Percentiles rank a stretch among this genome's conserved stretches.
Conservation (phyloP, 2,329 filamentous ascomycete species). For the Nothophaeocryptopus gaeumannii region DNA sequence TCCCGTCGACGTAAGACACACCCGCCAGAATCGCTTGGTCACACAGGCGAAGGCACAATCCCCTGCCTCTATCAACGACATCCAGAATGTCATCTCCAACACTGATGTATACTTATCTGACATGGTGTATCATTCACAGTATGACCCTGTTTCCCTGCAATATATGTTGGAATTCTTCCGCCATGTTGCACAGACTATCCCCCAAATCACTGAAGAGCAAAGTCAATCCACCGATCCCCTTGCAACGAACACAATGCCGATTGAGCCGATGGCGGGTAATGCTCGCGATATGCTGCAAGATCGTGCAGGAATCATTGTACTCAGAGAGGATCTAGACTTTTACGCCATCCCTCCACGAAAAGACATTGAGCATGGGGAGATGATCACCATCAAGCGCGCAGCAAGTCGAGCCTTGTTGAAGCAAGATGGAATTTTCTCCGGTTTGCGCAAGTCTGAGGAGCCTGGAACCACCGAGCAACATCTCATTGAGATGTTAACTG, state of each 20-base stretch:
- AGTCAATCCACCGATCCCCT: conserved; percentile 36
- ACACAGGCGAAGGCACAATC: conserved; percentile 31
- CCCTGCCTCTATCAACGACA: conserved; percentile 37
- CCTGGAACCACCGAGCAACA: conserved; percentile 95
- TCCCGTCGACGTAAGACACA: conserved; percentile 81
- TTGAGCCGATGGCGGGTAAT: conserved; percentile 64
- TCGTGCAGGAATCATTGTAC: conserved; percentile 91
- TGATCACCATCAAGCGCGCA: conserved; percentile 94
- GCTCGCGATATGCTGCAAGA: conserved; percentile 77
- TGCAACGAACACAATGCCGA: conserved; percentile 63
- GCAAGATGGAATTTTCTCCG: conserved; percentile 95
- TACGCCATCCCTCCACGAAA: conserved; percentile 87
- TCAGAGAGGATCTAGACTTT: conserved; percentile 94
- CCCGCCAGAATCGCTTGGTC: conserved; percentile 27
- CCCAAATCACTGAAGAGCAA: conserved; percentile 62
- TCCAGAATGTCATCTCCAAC: conserved; percentile 42
- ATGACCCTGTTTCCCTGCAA: conserved; percentile 91
- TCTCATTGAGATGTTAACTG: conserved; percentile 98
- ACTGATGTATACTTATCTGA: conserved; percentile 55
- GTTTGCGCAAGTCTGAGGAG: conserved; percentile 90
- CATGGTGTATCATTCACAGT: conserved; percentile 63
- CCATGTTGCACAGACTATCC: conserved; percentile 93
- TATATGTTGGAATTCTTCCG: conserved; percentile 99
- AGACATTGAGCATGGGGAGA: conserved; percentile 81
- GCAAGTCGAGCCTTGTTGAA: conserved; percentile 80